Evolutionary conservation across 1,284 basidiomycete species (phyloP), one percentile per base, ranked within the genome.

Genomic region (Earliella scabrosa): DNA sequence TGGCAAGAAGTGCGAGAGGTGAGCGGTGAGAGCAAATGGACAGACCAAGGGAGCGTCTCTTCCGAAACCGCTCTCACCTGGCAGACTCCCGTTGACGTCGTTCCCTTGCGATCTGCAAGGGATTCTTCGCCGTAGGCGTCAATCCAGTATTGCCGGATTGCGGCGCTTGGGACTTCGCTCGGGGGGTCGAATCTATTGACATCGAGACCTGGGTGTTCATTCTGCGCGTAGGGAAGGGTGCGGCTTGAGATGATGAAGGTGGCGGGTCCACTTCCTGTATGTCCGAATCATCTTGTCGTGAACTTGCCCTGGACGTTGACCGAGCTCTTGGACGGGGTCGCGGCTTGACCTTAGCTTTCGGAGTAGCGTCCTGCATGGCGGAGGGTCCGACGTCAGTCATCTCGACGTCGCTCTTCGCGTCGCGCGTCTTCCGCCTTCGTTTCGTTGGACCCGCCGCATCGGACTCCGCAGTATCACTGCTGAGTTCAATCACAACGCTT

Each of bases 401-500:
- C 36, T 50, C 36, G 34, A 40, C 49, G 21, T 52, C 51, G 48
- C 50, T 52, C 48, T 49, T 39, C 18, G 31, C 34, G 11, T 29
- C 38, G 2, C 38, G 35, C 13, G 29, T 26, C n/a, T 52, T 54
- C 38, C 40, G 45, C 24, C 50, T 50, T 34, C 50, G 49, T 47
- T 57, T 57, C 13, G 44, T 16, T 4, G 50, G 46, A 9, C 43
- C 45, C 0, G 46, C 24, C 3, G 49, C 50, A 5, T 59, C 55
- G 10, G 60, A 59, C 39, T 48, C 49, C 6, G 46, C 49, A 18
- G 52, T 50, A 13, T 59, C 60, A 36, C 57, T 62, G 47, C 52
- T 62, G n/a, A 56, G 41, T 6, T 45, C 51, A 45, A 58, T 58
- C 8, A 54, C 35, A 26, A 29, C 18, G 29, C 36, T 31, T 3